Evolutionary conservation across 305 asterid species (phyloP).

Genomic region (Fraxinus greggii): DNA sequence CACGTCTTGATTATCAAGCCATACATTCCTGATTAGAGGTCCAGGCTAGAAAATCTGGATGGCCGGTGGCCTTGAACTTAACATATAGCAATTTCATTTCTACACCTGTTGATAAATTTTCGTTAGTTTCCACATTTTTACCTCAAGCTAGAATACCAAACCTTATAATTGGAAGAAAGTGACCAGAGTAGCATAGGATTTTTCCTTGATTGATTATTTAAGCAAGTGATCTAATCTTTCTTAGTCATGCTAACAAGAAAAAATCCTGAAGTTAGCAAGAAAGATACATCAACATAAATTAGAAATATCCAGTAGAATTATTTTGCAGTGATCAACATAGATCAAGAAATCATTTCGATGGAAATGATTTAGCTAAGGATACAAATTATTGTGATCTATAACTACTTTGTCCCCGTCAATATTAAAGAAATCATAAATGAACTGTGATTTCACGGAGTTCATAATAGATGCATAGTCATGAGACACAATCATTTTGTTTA

Average conservation of each 20-base stretch:
- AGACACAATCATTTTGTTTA: neutral
- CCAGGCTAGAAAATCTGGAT: neutral
- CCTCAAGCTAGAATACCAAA: neutral
- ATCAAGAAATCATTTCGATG: neutral
- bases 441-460: neutral
- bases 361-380: neutral
- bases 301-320: neutral
- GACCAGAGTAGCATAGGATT: neutral
- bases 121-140: neutral
- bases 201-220: neutral
- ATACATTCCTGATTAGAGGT: neutral
- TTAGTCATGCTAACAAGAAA: neutral
- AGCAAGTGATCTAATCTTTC: neutral
- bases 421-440: neutral
- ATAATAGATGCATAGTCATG: neutral
- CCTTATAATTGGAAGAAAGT: neutral
- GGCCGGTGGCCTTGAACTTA: neutral
- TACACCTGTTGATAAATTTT: neutral
- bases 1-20: neutral
- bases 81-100: neutral
- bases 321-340: neutral
- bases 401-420: neutral
- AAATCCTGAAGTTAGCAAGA: neutral
- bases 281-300: neutral
- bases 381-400: neutral